phyloP scores from a whole-genome alignment of 2,329 filamentous ascomycete species.

The Erysiphe pulchra region DNA sequence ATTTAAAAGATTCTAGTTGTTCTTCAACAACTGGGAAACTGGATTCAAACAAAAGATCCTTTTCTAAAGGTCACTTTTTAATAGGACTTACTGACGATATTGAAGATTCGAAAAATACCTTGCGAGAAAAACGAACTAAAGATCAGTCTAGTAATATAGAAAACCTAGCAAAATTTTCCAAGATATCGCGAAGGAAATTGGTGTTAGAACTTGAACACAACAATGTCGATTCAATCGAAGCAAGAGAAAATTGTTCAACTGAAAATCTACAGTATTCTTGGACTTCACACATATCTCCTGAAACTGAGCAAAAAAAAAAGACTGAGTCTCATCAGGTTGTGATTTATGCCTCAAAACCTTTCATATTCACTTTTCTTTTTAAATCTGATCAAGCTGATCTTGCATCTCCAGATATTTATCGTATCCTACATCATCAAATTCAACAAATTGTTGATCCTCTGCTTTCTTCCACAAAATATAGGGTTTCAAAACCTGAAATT shows the following conservation, averaged over 20 bases:
- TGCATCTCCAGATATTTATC: slow-evolving; percentile 28
- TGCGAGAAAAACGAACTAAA: no score
- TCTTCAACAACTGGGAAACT: not conserved
- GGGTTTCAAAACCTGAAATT: slow-evolving; percentile 22
- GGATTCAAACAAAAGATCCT: not conserved
- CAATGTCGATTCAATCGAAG: no score
- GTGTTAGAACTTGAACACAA: no score
- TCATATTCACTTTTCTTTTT: slow-evolving; percentile 57
- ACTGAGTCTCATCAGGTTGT: slow-evolving; percentile 24
- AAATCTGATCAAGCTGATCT: slow-evolving; percentile 30
- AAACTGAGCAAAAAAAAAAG: no score
- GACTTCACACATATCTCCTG: no score
- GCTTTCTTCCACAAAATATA: slow-evolving; percentile 27
- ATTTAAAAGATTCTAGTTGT: not conserved
- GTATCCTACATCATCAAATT: slow-evolving; percentile 33
- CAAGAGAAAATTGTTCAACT: no score
- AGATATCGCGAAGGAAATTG: not conserved
- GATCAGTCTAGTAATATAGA: no score
- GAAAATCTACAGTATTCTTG: no score
- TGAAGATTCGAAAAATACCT: slow-evolving; percentile 17
- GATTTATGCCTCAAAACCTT: slow-evolving; percentile 48
- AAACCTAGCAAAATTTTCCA: slow-evolving; percentile 20
- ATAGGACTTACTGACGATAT: slow-evolving; percentile 43
- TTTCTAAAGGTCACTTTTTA: slow-evolving; percentile 27
- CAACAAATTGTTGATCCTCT: slow-evolving; percentile 30